phyloP scores from a whole-genome alignment of 495 filamentous ascomycete genomes.

The Aspergillus ostianus region DNA sequence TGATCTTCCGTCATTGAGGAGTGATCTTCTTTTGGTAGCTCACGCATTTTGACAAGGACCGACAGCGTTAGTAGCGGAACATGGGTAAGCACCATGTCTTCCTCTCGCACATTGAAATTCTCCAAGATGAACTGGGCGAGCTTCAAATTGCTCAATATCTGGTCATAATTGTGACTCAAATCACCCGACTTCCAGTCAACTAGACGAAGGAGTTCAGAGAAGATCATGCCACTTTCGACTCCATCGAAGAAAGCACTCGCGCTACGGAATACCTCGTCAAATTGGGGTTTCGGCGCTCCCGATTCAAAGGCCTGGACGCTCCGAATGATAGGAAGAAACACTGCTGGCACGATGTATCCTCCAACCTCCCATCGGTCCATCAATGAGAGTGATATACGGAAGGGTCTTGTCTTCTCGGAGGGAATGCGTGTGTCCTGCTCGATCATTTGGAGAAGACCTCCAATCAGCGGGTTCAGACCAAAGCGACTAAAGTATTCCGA shows the following conservation, averaged over 20 bases:
- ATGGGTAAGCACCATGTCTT: slow-evolving; percentile 90
- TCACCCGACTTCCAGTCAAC: slow-evolving; percentile 34
- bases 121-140: slow-evolving; percentile 78
- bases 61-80: slow-evolving; percentile 72
- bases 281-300: slow-evolving; percentile 59
- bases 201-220: slow-evolving; percentile 69
- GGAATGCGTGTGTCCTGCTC: slow-evolving; percentile 51
- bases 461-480: slow-evolving; percentile 70
- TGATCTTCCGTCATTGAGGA: slow-evolving; percentile 14
- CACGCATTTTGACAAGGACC: slow-evolving; percentile 55
- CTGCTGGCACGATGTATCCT: slow-evolving; percentile 76
- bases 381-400: slow-evolving; percentile 86
- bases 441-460: slow-evolving; percentile 77
- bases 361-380: slow-evolving; percentile 99
- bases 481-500: slow-evolving; percentile 75
- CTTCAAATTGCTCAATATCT: slow-evolving; percentile 49
- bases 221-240: slow-evolving; percentile 91
- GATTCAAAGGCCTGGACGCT: slow-evolving; percentile 70
- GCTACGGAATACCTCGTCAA: slow-evolving; percentile 85
- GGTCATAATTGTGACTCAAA: slow-evolving; percentile 44
- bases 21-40: slow-evolving; percentile 22
- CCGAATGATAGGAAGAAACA: slow-evolving; percentile 83
- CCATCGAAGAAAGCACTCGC: slow-evolving; percentile 96
- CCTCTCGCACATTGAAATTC: slow-evolving; percentile 91
- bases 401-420: slow-evolving; percentile 77